Percentiles rank a stretch among this genome's conserved stretches.
phyloP scores from a whole-genome alignment of 352 stramenopile genomes.

The Globisporangium acanthophoron region DNA sequence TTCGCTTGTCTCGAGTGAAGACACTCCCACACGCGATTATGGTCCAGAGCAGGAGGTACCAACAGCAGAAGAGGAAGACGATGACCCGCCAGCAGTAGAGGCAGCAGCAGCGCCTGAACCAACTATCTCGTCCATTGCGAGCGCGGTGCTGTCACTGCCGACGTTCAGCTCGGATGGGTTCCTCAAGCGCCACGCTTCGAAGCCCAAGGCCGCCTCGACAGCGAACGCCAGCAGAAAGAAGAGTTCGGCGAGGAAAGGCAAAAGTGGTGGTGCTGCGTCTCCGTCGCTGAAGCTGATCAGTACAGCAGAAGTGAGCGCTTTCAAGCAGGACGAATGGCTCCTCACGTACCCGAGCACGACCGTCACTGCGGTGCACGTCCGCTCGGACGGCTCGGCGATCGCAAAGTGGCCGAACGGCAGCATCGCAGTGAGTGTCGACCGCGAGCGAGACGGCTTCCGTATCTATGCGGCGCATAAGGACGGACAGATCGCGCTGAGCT shows the following conservation, averaged over 20 bases:
- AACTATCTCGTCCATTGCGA: conserved; percentile 34
- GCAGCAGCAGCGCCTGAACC: background rate
- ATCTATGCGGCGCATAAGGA: conserved; percentile 70
- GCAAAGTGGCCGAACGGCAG: conserved; percentile 60
- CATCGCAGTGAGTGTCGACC: conserved; percentile 67
- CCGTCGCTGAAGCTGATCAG: background rate
- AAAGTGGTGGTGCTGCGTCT: background rate
- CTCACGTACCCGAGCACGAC: conserved; percentile 45
- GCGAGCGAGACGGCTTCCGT: conserved; percentile 53
- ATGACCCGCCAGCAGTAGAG: background rate
- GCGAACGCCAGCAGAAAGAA: background rate
- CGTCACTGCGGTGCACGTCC: conserved; percentile 45
- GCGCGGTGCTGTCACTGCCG: conserved; percentile 43
- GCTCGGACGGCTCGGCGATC: conserved; percentile 54
- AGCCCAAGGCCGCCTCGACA: conserved; percentile 5
- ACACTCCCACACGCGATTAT: background rate
- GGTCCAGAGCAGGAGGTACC: background rate
- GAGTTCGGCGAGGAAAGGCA: background rate
- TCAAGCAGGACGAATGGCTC: conserved; percentile 35
- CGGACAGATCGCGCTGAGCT: conserved; percentile 55
- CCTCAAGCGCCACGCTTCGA: conserved; percentile 32
- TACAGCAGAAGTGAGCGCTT: conserved; percentile 9
- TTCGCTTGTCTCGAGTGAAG: background rate
- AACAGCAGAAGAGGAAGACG: background rate
- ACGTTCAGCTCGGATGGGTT: conserved; percentile 34